Conservation (phyloP, 2,329 filamentous ascomycete genomes). For the Mariannaea sp. region DNA sequence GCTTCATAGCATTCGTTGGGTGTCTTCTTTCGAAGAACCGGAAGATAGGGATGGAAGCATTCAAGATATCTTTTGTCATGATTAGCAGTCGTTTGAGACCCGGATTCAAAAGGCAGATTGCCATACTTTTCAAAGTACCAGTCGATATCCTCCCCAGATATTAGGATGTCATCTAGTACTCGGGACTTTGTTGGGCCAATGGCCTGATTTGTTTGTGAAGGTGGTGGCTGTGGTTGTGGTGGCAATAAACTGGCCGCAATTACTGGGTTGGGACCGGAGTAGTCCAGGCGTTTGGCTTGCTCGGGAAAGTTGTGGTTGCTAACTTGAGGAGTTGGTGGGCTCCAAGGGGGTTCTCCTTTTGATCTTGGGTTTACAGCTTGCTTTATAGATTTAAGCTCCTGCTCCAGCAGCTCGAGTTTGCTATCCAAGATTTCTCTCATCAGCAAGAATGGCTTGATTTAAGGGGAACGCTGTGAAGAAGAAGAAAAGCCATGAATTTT, state of each 20-base stretch:
- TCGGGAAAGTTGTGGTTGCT: conserved; percentile 32
- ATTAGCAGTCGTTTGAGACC: conserved; percentile 1
- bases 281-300: conserved; percentile 21
- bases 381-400: conserved; percentile 60
- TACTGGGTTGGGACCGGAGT: conserved; percentile 13
- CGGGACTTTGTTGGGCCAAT: conserved; percentile 45
- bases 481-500: too few relatives aligned
- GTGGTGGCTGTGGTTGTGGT: conserved; percentile 8
- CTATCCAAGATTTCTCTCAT: conserved; percentile 40
- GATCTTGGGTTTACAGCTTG: conserved; percentile 49
- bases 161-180: conserved; percentile 52
- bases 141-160: conserved; percentile 59
- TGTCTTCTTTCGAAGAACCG: conserved; percentile 54
- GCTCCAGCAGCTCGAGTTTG: conserved; percentile 60
- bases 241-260: conserved; percentile 14
- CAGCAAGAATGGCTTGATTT: conserved; percentile 18
- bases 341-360: conserved; percentile 32
- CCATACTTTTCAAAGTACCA: conserved; percentile 59
- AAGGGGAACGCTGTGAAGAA: neutral
- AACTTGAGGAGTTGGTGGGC: conserved; percentile 38
- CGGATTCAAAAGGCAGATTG: neutral
- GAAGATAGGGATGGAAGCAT: conserved; percentile 57
- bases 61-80: conserved; percentile 53
- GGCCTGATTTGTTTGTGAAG: conserved; percentile 23
- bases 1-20: conserved; percentile 57